Base-by-base conservation (phyloP, 306 rosid genomes). In the Quercus berberidifolia region DNA sequence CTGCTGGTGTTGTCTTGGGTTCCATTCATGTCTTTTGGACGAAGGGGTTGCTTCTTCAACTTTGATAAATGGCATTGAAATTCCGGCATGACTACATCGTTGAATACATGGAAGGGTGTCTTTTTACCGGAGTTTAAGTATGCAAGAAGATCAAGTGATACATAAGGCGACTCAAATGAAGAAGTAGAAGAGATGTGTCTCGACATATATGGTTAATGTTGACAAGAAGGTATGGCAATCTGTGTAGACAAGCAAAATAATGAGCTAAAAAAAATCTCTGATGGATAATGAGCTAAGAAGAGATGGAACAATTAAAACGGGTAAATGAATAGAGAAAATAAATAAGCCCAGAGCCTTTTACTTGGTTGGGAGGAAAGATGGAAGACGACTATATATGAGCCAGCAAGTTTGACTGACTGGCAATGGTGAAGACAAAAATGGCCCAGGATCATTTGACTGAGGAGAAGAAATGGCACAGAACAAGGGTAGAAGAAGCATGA, bases 61-160 rank as follows among this genome's bases (percentile, higher is more conserved):
- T 20, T 60, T 55, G 80, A 69, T 13, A 76, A 35, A 38, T 70
- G 76, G 17, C 7, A 31, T 2, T 19, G 1, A 9, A 81, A 51
- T 31, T 59, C 84, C 1, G 84, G 84, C 72, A 70, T 56, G 73
- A 81, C 59, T 38, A 76, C 62, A 5, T 81, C 76, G 35, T 76
- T 71, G 80, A 81, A 70, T 2, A 75, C 7, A 55, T 69, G 80
- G 67, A 75, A 81, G 17, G 77, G 77, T 19, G 79, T 76, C 28
- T 57, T 67, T 33, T 58, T 80, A 46, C 21, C 35, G 1, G 84
- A 76, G 59, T 75, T 76, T 19, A 76, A 7, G 84, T 69, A 81
- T 23, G 76, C 59, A 60, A 81, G 77, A 76, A 81, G 80, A 23
- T 76, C 84, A 23, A 76, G 71, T 58, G 84, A 58, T 38, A 59